Base-by-base conservation (phyloP, 441 rosid genomes). In the Pelargonium myrrhifolium region DNA sequence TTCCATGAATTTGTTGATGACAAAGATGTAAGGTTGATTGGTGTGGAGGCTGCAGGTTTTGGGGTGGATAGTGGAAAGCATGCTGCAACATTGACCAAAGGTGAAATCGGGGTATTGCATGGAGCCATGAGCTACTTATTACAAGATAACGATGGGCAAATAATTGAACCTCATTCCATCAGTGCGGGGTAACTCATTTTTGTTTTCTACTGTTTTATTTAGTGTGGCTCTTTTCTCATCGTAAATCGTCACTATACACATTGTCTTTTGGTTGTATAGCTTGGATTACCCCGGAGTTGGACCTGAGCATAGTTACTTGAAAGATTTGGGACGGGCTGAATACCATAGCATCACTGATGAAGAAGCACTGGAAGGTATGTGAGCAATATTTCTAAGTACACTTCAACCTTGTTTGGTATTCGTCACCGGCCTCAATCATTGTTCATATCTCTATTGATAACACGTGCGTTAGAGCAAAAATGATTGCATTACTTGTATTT, bases 201-300 rank as follows among this genome's bases (percentile, higher is more conserved):
- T 2, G 22, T 14, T 7, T 18, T 18, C 58, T 17, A 51, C 7
- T 5, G 18, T 4, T 51, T 4, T 15, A 49, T 43, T 66, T 21
- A 10, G 11, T 10, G 12, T 56, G 9, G 39, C 40, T 15, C 60
- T 67, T 63, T 61, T 3, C 51, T 45, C 60, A 55, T 0, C 35
- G 8, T 21, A 9, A 62, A 20, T 69, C 49, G 6, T 39, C 15
- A 64, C 28, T 51, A 10, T 11, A 24, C 1, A 26, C 65, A 68
- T 66, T 55, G 65, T 63, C n/a, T 15, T 9, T 37, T 43, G 58
- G 43, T 49, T 39, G 14, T 65, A 40, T 75, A 93, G 97, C 66
- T 84, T 91, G 96, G 97, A 91, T 77, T 93, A 89, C 77, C 99
- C 99, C 68, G 96, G 97, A 80, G 97, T 93, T 67, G 96, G 99